Conservation (phyloP, 306 rosid species). For the Trifolium pratense region DNA sequence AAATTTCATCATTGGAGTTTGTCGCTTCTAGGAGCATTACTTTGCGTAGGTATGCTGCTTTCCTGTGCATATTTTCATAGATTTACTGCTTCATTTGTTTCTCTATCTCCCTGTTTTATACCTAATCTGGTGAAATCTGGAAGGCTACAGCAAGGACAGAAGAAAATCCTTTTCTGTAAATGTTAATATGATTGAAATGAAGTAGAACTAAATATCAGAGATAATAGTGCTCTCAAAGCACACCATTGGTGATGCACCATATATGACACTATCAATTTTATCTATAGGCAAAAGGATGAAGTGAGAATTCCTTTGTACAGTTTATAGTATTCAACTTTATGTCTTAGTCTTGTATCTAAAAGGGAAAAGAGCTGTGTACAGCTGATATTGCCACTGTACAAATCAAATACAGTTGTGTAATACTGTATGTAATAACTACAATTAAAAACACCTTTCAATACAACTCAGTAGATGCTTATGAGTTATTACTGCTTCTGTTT, state of each 20-base stretch:
- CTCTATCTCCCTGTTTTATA: conserved; percentile 18
- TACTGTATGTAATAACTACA: background rate
- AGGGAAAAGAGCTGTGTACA: background rate
- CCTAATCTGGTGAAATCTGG: conserved; percentile 16
- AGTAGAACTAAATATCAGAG: conserved; percentile 3
- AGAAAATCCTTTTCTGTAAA: conserved; percentile 11
- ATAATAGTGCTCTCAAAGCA: conserved; percentile 31
- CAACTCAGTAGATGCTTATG: conserved; percentile 16
- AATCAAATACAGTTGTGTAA: background rate
- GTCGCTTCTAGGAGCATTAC: conserved; percentile 92
- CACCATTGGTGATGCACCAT: background rate
- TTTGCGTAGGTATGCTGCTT: conserved; percentile 76
- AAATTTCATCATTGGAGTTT: conserved; percentile 98
- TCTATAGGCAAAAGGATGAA: background rate
- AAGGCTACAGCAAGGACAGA: conserved; percentile 14
- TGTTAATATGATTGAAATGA: conserved; percentile 8
- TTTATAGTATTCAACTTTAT: conserved; percentile 1
- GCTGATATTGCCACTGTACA: background rate
- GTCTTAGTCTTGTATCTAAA: background rate
- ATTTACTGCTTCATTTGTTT: conserved; percentile 7
- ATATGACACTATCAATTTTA: background rate
- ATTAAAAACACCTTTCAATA: background rate
- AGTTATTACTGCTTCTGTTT: conserved; percentile 14
- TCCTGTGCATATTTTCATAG: background rate
- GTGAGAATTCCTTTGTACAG: conserved; percentile 26